phyloP scores from a whole-genome alignment of 192 early-diverging fungal species.

The Gryganskiella cystojenkinii region DNA sequence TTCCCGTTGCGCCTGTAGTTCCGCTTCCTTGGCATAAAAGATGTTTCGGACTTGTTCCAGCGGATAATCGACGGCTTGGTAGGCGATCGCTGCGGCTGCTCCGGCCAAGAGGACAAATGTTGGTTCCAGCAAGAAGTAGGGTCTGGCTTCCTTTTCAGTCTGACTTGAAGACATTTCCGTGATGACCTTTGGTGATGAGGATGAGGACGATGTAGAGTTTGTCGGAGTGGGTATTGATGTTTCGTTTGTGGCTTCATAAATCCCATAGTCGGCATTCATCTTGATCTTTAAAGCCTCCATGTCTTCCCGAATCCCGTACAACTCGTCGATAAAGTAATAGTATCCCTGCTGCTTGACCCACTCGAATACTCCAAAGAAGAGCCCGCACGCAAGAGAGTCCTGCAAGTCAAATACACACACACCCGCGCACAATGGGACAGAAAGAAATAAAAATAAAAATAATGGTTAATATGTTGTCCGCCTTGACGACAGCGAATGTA shows the following conservation, averaged over 20 bases:
- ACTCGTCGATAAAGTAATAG: slow-evolving; percentile 66
- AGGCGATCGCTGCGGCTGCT: slow-evolving; percentile 70
- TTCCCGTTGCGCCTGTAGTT: slow-evolving; percentile 54
- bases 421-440: background rate
- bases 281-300: slow-evolving; percentile 24
- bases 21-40: slow-evolving; percentile 73
- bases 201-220: background rate
- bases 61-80: slow-evolving; percentile 79
- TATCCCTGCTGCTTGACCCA: slow-evolving; percentile 79
- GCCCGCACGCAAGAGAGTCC: slow-evolving; percentile 76
- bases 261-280: background rate
- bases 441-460: slow-evolving; percentile 1
- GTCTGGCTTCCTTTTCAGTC: slow-evolving; percentile 32
- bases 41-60: slow-evolving; percentile 73
- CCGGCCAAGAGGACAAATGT: slow-evolving; percentile 69
- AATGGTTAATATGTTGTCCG: background rate
- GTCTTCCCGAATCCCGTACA: slow-evolving; percentile 57
- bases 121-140: slow-evolving; percentile 61
- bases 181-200: slow-evolving; percentile 8
- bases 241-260: background rate
- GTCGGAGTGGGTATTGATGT: background rate
- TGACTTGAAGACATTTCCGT: slow-evolving; percentile 43
- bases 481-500: no score
- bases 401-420: slow-evolving; percentile 21
- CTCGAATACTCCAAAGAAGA: slow-evolving; percentile 85